Evolutionary conservation across 306 rosid genomes (phyloP).

Genomic region (Quercus aquifolioides): DNA sequence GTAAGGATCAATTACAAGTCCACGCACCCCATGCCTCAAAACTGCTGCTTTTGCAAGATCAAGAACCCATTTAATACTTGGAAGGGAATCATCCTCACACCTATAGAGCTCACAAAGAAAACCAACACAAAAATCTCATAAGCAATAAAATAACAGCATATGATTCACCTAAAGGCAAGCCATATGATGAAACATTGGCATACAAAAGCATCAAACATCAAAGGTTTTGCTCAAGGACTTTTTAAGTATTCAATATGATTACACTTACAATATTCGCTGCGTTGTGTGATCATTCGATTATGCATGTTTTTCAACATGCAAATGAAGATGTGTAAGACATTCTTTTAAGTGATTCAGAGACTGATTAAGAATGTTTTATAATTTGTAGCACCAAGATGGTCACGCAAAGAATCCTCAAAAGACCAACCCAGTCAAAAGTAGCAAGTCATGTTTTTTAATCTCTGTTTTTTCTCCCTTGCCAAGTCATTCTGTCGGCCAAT

Average conservation of each 20-base stretch:
- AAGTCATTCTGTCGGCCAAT: background rate
- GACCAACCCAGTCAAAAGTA: background rate
- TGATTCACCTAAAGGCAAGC: background rate
- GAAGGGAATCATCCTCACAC: slow-evolving; percentile 93
- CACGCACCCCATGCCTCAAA: slow-evolving; percentile 91
- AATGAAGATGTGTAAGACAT: background rate
- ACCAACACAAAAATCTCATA: slow-evolving; percentile 8
- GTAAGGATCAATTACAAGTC: slow-evolving; percentile 98
- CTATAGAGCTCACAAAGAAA: slow-evolving; percentile 37
- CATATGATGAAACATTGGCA: background rate
- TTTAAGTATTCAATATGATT: background rate
- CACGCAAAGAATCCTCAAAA: background rate
- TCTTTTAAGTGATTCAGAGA: background rate
- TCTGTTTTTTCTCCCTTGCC: background rate
- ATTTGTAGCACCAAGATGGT: slow-evolving; percentile 2
- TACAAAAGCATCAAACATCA: slow-evolving; percentile 4
- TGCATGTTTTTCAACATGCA: background rate
- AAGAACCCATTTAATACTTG: slow-evolving; percentile 83
- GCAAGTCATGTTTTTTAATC: background rate
- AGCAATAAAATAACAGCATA: background rate
- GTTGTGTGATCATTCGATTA: background rate
- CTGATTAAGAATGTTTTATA: background rate
- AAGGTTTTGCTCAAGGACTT: slow-evolving; percentile 18
- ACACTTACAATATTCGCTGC: background rate
- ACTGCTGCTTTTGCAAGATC: slow-evolving; percentile 91